These are phyloP conservation scores for Lepiota venenata DNA, from an alignment of 768 basidiomycete genomes.

Conservation along the genomic window DNA sequence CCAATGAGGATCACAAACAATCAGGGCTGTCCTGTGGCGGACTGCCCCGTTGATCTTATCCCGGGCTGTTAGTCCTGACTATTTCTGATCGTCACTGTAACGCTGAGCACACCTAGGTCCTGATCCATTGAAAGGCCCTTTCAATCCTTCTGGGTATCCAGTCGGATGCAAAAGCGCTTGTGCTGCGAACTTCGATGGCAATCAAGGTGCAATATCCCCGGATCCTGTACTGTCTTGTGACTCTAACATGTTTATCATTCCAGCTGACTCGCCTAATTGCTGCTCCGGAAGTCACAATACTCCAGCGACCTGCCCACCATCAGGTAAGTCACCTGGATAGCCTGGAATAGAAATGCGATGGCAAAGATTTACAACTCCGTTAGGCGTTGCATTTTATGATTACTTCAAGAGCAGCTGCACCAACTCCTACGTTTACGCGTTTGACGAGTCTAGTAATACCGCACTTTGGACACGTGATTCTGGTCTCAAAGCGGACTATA, in stretches of 20 bases:
- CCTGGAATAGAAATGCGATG: slow-evolving; percentile 1
- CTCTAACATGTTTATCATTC: neutral
- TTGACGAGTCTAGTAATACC: slow-evolving; percentile 44
- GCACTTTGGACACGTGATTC: slow-evolving; percentile 53
- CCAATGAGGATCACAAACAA: slow-evolving; percentile 51
- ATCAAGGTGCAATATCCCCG: slow-evolving; percentile 19
- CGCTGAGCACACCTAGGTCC: slow-evolving; percentile 30
- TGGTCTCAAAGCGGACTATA: slow-evolving; percentile 37
- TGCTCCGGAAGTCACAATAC: slow-evolving; percentile 31
- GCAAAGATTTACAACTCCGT: slow-evolving; percentile 11
- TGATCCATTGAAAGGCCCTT: slow-evolving; percentile 41
- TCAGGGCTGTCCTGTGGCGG: slow-evolving; percentile 41
- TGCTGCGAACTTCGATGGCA: slow-evolving; percentile 28
- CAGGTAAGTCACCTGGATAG: slow-evolving; percentile 18
- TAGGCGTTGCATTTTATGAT: slow-evolving; percentile 9
- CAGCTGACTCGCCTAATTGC: slow-evolving; percentile 33
- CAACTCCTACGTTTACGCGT: slow-evolving; percentile 51
- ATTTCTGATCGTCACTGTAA: neutral
- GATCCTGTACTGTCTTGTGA: neutral
- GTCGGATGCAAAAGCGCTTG: slow-evolving; percentile 57
- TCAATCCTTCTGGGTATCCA: slow-evolving; percentile 40
- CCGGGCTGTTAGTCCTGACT: slow-evolving; percentile 36
- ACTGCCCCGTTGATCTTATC: slow-evolving; percentile 53
- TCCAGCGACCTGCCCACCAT: slow-evolving; percentile 30
- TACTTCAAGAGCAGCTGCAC: slow-evolving; percentile 37